A percentile compares a stretch with the other conserved stretches of the same genome.
These are phyloP conservation scores for Malassezia nana DNA, from an alignment of 1,284 basidiomycete species.

Conservation along the genomic window DNA sequence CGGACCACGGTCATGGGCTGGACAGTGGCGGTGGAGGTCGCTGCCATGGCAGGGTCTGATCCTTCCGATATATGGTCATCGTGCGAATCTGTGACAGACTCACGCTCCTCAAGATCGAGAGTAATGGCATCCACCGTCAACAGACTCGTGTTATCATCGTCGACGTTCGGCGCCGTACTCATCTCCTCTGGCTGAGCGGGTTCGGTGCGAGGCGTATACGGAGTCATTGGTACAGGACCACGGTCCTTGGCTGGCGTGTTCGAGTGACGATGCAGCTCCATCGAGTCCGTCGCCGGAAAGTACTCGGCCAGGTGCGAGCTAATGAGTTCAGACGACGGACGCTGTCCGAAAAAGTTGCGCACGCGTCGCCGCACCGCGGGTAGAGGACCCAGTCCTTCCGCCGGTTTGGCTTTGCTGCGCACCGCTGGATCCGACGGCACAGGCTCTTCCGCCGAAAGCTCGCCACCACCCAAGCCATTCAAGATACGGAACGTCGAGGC, in stretches of 20 bases:
- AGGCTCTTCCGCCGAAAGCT: slow-evolving; percentile 54
- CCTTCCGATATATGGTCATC: too few relatives aligned
- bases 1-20: not conserved
- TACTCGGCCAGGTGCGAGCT: slow-evolving; percentile 90
- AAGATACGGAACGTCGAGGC: slow-evolving; percentile 55
- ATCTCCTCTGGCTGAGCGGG: not conserved
- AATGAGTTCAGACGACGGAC: slow-evolving; percentile 92
- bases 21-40: not conserved
- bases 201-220: not conserved
- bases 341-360: slow-evolving; percentile 95
- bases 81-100: slow-evolving; percentile 51
- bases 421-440: not conserved
- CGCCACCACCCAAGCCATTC: slow-evolving; percentile 54
- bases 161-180: slow-evolving; percentile 51
- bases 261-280: slow-evolving; percentile 28
- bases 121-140: slow-evolving; percentile 97
- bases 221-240: not conserved
- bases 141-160: slow-evolving; percentile 77
- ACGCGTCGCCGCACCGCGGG: slow-evolving; percentile 13
- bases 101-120: slow-evolving; percentile 80
- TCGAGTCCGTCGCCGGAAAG: slow-evolving; percentile 87
- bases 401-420: not conserved
- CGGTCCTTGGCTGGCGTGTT: not conserved
- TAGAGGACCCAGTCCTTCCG: not conserved
- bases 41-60: too few relatives aligned